Evolutionary conservation across 108 stramenopile genomes (phyloP).

Genomic region (Stephanodiscus triporus): DNA sequence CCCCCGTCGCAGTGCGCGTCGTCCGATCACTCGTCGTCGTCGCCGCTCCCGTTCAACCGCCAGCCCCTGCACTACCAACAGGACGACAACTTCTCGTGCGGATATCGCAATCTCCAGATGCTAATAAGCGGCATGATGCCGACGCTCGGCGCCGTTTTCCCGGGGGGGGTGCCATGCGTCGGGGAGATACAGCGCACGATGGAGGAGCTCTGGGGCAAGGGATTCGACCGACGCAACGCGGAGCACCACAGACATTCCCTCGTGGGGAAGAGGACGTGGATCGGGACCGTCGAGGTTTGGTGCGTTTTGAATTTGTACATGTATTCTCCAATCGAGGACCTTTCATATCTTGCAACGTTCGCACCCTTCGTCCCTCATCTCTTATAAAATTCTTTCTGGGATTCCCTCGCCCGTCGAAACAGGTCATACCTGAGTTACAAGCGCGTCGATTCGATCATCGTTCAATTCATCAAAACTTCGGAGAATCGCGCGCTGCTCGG

Average conservation of each 20-base stretch:
- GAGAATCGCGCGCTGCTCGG: conserved; percentile 57
- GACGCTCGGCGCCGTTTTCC: conserved; percentile 37
- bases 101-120: conserved; percentile 86
- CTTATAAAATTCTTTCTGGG: background rate
- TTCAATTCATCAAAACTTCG: conserved; percentile 72
- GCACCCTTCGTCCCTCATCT: background rate
- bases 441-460: conserved; percentile 69
- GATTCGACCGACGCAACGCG: conserved; percentile 73
- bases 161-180: conserved; percentile 58
- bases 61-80: conserved; percentile 56
- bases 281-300: conserved; percentile 84
- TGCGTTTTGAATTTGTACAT: too few species aligned
- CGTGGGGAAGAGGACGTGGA: conserved; percentile 44
- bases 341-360: too few species aligned
- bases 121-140: conserved; percentile 64
- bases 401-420: background rate
- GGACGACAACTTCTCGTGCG: conserved; percentile 81
- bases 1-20: background rate
- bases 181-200: conserved; percentile 56
- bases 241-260: conserved; percentile 57
- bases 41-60: conserved; percentile 1
- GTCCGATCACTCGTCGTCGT: conserved; percentile 10
- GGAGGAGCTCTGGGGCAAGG: conserved; percentile 71
- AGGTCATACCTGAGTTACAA: conserved; percentile 55
- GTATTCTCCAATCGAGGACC: background rate